phyloP scores from a whole-genome alignment of 2,329 filamentous ascomycete species.

The Trichocomaceae sp. region DNA sequence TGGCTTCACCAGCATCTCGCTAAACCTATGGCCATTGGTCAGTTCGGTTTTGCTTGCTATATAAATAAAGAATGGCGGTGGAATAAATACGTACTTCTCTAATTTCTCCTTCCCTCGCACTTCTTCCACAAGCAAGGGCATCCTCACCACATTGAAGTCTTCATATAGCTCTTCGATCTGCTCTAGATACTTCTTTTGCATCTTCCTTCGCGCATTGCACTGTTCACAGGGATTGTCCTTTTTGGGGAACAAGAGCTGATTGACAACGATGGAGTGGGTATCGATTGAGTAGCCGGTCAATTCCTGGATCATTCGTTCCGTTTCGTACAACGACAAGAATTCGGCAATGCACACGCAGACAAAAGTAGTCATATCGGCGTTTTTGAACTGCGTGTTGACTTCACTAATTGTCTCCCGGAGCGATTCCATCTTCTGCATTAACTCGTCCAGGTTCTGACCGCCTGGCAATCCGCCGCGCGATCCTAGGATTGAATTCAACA shows the following conservation, averaged over 20 bases:
- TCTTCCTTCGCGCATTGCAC: constrained; percentile 88
- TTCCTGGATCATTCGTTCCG: constrained; percentile 99
- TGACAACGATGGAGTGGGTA: constrained; percentile 95
- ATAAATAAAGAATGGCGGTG: neutral
- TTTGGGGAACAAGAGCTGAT: constrained; percentile 91
- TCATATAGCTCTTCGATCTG: constrained; percentile 98
- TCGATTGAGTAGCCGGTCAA: constrained; percentile 88
- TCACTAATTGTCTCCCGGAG: constrained; percentile 88
- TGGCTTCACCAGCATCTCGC: constrained; percentile 45
- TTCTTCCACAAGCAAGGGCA: constrained; percentile 93
- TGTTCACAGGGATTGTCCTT: constrained; percentile 82
- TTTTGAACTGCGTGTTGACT: constrained; percentile 97
- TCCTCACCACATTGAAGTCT: constrained; percentile 98
- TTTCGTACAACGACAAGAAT: constrained; percentile 95
- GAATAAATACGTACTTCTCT: constrained; percentile 56
- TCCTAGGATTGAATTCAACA: constrained; percentile 89
- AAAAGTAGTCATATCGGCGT: constrained; percentile 90
- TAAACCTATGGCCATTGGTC: constrained; percentile 34
- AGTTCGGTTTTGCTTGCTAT: constrained; percentile 15
- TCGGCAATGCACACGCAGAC: constrained; percentile 98
- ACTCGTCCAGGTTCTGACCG: constrained; percentile 85
- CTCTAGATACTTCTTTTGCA: constrained; percentile 99
- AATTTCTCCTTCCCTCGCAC: constrained; percentile 91
- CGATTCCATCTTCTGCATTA: constrained; percentile 90
- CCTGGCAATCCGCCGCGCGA: constrained; percentile 71